Percentiles rank a stretch among this genome's conserved stretches.
These are phyloP conservation scores for Globisporangium lucens DNA, from an alignment of 352 stramenopile species.

Conservation along the genomic window DNA sequence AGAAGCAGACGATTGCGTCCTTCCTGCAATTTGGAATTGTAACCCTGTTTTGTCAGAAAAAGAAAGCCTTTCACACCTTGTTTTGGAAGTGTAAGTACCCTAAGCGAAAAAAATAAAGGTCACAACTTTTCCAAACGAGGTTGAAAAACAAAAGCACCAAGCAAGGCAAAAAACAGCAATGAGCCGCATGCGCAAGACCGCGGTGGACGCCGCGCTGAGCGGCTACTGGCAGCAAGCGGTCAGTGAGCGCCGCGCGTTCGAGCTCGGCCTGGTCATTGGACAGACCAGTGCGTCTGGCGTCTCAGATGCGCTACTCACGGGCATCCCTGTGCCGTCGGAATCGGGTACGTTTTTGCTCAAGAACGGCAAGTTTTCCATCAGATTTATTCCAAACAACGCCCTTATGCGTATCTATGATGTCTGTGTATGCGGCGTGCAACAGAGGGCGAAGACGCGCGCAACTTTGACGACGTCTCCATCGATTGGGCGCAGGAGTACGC, in stretches of 20 bases:
- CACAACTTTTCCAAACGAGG: not conserved
- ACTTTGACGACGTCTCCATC: conserved; percentile 52
- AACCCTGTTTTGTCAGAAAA: not conserved
- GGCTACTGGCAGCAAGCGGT: conserved; percentile 23
- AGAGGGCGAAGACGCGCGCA: conserved; percentile 29
- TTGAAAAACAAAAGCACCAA: conserved; percentile 5
- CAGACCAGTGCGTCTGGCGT: conserved; percentile 35
- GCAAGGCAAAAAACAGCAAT: conserved; percentile 20
- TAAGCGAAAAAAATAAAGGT: not conserved
- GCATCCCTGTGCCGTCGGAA: conserved; percentile 49
- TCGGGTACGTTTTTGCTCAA: conserved; percentile 18
- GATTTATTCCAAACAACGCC: not conserved
- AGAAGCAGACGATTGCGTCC: not conserved
- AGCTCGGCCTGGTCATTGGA: conserved; percentile 61
- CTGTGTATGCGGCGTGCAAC: not conserved
- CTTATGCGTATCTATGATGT: not conserved
- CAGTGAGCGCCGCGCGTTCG: conserved; percentile 29
- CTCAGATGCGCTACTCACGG: conserved; percentile 44
- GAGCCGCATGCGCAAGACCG: conserved; percentile 26
- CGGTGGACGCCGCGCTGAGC: conserved; percentile 28
- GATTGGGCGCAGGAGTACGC: conserved; percentile 67
- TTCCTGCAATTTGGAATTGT: not conserved
- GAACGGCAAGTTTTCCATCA: not conserved
- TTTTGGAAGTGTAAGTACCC: not conserved
- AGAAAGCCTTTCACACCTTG: not conserved